These are phyloP conservation scores for Phaseolus lunatus DNA, from an alignment of 306 rosid species.

Conservation along the genomic window DNA sequence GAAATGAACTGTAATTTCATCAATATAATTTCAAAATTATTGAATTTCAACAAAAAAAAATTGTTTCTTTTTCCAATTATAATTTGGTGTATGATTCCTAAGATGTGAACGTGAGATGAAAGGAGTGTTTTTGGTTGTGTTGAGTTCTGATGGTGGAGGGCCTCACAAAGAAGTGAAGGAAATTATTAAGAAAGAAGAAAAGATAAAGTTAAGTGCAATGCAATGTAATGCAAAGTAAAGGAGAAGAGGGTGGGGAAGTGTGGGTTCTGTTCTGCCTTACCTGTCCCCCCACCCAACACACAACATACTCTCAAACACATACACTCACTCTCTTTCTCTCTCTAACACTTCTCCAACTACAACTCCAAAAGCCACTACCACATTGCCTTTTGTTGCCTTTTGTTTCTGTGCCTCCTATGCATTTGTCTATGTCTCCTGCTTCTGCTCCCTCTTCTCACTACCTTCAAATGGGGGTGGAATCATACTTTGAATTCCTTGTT, in stretches of 20 bases:
- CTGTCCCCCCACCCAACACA: constrained; percentile 91
- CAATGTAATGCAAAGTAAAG: constrained; percentile 50
- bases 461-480: constrained; percentile 91
- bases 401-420: constrained; percentile 78
- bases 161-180: constrained; percentile 59
- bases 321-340: constrained; percentile 35
- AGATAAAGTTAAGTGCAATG: constrained; percentile 55
- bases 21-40: no score
- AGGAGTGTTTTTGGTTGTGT: constrained; percentile 48
- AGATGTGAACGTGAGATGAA: no score
- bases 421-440: constrained; percentile 76
- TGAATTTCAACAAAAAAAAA: no score
- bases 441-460: constrained; percentile 77
- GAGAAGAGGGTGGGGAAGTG: constrained; percentile 57
- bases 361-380: constrained; percentile 69
- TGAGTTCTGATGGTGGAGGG: constrained; percentile 75
- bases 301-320: constrained; percentile 43
- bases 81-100: no score
- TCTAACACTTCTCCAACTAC: constrained; percentile 31
- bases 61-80: no score
- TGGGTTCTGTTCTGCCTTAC: constrained; percentile 80
- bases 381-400: constrained; percentile 76
- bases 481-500: constrained; percentile 84
- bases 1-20: no score
- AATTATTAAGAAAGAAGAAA: constrained; percentile 52